Base-by-base conservation (phyloP, 2,329 filamentous ascomycete species). In the Xylariaceae sp. region DNA sequence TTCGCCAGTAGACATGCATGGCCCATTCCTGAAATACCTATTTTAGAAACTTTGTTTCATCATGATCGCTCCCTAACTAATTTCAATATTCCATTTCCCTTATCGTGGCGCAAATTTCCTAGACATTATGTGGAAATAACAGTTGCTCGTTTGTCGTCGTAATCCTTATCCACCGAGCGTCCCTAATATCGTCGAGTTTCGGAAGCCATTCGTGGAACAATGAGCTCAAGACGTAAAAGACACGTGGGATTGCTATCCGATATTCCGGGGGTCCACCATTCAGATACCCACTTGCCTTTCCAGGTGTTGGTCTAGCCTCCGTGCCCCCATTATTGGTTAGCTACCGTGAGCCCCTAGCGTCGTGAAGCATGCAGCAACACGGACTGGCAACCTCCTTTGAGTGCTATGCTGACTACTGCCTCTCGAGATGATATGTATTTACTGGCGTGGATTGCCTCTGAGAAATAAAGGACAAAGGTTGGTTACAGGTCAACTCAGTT, bases 291-390 rank as follows among this genome's bases (percentile, higher is more conserved):
- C 55, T 61, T 61, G 34, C 58, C 52, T 9, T 23, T 63, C 53
- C 51, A 21, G 61, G 54, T 28, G 4, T 41, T 5, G 19, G 17
- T 21, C 29, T 46, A 58, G 47, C 51, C 24, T 64, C 61, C 61
- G 61, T 37, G 17, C 14, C 31, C 19, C 53, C 51, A 43, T 52
- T 53, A 62, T 56, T 49, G 59, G 61, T 60, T 64, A 62, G 56
- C 39, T 41, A 31, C 19, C 14, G 14, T 21, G 43, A 45, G 53
- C 16, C 40, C 16, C 23, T 5, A 31, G 37, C 55, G 28, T 19
- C 28, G 43, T 49, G 26, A 26, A 39, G 2, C 33, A 44, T 53
- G 48, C 53, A 48, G 50, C 45, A 40, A 53, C 46, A 24, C 53
- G 51, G 60, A 53, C 57, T 47, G 24, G 53, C 50, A 33, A 63